phyloP scores from a whole-genome alignment of 352 stramenopile genomes.

The Pythium volutum region DNA sequence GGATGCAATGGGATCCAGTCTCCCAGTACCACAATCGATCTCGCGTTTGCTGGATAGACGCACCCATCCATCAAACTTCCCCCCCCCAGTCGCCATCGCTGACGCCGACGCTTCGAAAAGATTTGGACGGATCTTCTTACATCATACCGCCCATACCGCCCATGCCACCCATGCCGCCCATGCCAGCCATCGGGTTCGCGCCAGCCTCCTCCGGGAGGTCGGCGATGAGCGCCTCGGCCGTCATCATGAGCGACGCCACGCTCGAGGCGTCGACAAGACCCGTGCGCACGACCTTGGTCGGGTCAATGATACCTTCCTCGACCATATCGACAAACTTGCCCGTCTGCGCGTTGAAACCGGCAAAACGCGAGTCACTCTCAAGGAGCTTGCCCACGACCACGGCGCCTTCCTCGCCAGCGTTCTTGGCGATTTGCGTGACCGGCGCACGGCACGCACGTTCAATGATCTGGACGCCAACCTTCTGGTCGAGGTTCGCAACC shows the following conservation, averaged over 20 bases:
- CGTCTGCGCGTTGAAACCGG: constrained; percentile 98
- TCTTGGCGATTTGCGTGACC: constrained; percentile 97
- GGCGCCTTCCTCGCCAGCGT: constrained; percentile 97
- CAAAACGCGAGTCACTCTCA: constrained; percentile 91
- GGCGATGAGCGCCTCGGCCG: constrained; percentile 98
- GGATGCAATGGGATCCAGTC: constrained; percentile 2
- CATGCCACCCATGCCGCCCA: constrained; percentile 75
- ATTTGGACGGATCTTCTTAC: constrained; percentile 32
- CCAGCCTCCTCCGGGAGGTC: constrained; percentile 93
- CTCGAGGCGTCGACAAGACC: constrained; percentile 98
- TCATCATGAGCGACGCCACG: constrained; percentile 99
- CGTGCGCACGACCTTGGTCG: constrained; percentile 98
- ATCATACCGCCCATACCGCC: constrained; percentile 85
- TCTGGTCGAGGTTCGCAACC: constrained; percentile 96
- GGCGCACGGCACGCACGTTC: constrained; percentile 93
- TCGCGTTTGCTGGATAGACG: neutral
- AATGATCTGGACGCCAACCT: constrained; percentile 98
- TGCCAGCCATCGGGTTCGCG: constrained; percentile 66
- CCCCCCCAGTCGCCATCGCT: neutral
- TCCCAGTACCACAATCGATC: neutral
- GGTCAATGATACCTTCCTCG: constrained; percentile 97
- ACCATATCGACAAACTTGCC: constrained; percentile 98
- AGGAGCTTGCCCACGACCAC: constrained; percentile 99
- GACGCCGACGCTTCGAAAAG: constrained; percentile 8
- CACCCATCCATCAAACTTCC: neutral